Percentiles rank a stretch among this genome's conserved stretches.
Evolutionary conservation across 2,329 filamentous ascomycete species (phyloP).

Genomic region (Verticillium alfalfae): DNA sequence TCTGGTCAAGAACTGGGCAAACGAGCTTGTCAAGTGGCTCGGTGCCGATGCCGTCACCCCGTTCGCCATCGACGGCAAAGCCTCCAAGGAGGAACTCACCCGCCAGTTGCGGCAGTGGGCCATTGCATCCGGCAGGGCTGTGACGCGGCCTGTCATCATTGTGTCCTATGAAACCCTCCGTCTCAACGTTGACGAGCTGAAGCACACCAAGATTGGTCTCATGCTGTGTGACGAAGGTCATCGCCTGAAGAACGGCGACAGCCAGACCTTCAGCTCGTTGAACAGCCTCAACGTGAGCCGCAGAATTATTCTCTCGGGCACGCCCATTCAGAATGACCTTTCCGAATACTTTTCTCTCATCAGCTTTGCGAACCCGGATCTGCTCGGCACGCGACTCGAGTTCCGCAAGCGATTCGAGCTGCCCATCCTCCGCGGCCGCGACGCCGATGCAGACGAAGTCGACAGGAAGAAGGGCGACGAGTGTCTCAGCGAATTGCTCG

Average conservation of each 20-base stretch:
- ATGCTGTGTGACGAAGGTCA: constrained; percentile 96
- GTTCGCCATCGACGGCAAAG: constrained; percentile 96
- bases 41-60: constrained; percentile 85
- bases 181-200: constrained; percentile 84
- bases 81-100: constrained; percentile 86
- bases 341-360: constrained; percentile 95
- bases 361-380: constrained; percentile 91
- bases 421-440: constrained; percentile 84
- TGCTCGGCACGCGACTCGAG: constrained; percentile 81
- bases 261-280: constrained; percentile 86
- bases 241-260: constrained; percentile 93
- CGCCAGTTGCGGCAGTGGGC: constrained; percentile 92
- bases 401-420: constrained; percentile 94
- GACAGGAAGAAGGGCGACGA: constrained; percentile 81
- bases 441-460: constrained; percentile 79
- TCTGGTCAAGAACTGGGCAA: constrained; percentile 96
- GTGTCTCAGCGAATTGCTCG: constrained; percentile 72
- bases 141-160: constrained; percentile 90
- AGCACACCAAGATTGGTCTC: constrained; percentile 82
- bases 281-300: constrained; percentile 86
- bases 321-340: constrained; percentile 97
- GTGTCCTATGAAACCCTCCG: constrained; percentile 96
- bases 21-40: constrained; percentile 94
- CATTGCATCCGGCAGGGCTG: constrained; percentile 79
- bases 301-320: constrained; percentile 91